Evolutionary conservation across 352 stramenopile genomes (phyloP), one percentile per base, ranked within the genome.

Genomic region (Phytopythium kandeliae): DNA sequence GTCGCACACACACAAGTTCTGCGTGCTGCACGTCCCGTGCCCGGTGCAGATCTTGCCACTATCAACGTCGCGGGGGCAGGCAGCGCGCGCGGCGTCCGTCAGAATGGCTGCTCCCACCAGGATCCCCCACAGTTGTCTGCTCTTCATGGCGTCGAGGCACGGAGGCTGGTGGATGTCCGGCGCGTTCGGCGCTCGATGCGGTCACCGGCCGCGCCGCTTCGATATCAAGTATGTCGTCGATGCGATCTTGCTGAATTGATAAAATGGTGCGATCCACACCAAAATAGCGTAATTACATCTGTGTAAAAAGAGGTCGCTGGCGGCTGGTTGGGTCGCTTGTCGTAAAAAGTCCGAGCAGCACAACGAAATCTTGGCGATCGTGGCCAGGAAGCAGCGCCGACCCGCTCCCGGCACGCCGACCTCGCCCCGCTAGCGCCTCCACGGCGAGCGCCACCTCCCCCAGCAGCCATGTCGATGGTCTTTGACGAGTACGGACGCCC

Each of bases 401-500:
- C 41, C 51, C 24, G 47, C 35, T 25, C 21, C 28, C 28, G 28
- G 28, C 28, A 10, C 28, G 5, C 5, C 28, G 5, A 33, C 28
- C 5, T 5, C 28, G 5, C 28, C 28, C 28, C 10, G 5, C 28
- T 10, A 10, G 28, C 28, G 28, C 28, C 28, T 33, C 28, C 28
- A 9, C 28, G 28, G 28, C 28, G 28, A 31, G 4, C 28, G 4
- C 28, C 4, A 31, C 9, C 28, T 9, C 30, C 11, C 21, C 33
- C 17, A 51, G 67, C 57, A 66, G 74, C 52, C 65, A 95, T 95
- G 85, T 95, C 85, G 65, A 93, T 95, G 85, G 76, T 95, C 62
- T 95, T 95, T 93, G 97, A 99, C 89, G 97, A 99, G 78, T 99
- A 99, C 85, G 97, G 97, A 52, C 85, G 97, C 54, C 97, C 97